These are phyloP conservation scores for Polyporus tsugae DNA, from an alignment of 1,284 basidiomycete genomes.

Conservation along the genomic window DNA sequence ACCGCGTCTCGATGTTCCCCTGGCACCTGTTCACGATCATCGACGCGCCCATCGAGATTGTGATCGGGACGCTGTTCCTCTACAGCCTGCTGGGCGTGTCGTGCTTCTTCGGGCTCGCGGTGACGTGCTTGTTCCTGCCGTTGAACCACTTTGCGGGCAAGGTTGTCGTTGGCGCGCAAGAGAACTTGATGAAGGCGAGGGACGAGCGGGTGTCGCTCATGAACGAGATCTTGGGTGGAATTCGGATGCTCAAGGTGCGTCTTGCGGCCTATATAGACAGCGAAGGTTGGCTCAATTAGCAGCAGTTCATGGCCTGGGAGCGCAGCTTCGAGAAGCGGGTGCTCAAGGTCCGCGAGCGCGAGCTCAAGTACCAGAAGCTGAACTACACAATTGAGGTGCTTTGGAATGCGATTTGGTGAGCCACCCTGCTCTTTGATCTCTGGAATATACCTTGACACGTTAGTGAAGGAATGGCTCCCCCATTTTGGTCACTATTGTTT, in stretches of 20 bases:
- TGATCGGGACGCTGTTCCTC: conserved; percentile 83
- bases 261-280: too few relatives aligned
- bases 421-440: conserved; percentile 15
- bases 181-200: conserved; percentile 91
- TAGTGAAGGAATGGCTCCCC: conserved; percentile 71
- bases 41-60: conserved; percentile 89
- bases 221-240: conserved; percentile 74
- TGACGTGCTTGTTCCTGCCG: conserved; percentile 86
- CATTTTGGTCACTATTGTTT: conserved; percentile 77
- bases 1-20: conserved; percentile 86
- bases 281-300: background rate
- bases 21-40: conserved; percentile 80
- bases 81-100: conserved; percentile 85
- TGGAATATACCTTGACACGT: background rate
- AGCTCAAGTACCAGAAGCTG: conserved; percentile 84
- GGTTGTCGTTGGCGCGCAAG: conserved; percentile 84
- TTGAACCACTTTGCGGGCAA: conserved; percentile 90
- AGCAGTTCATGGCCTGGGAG: conserved; percentile 94
- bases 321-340: conserved; percentile 86
- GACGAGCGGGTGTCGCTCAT: conserved; percentile 91
- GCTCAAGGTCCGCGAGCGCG: conserved; percentile 77
- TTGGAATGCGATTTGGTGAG: conserved; percentile 84
- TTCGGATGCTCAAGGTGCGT: conserved; percentile 44
- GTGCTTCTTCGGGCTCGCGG: conserved; percentile 83
- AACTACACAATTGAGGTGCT: conserved; percentile 87